Evolutionary conservation across 1,139 yeast species (phyloP).

Genomic region (Hemisphaericaspora subhashii): DNA sequence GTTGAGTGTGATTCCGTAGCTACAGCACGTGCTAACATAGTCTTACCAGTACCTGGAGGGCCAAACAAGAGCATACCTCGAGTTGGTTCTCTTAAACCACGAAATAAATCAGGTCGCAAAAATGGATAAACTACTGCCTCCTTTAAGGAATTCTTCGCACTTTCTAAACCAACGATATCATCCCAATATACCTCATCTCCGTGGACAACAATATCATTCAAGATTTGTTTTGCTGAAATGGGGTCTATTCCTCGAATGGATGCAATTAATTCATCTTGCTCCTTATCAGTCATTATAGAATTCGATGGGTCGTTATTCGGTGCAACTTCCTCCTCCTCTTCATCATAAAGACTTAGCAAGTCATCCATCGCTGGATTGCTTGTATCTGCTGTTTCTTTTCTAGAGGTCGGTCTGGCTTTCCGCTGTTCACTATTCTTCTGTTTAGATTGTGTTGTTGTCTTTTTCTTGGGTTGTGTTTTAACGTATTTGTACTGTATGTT

Average conservation of each 20-base stretch:
- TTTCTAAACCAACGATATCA: slow-evolving; percentile 91
- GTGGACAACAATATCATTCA: slow-evolving; percentile 87
- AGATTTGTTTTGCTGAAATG: slow-evolving; percentile 58
- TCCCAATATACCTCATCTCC: slow-evolving; percentile 98
- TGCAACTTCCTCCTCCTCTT: slow-evolving; percentile 19
- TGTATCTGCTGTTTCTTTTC: slow-evolving; percentile 9
- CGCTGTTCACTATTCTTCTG: too few relatives aligned
- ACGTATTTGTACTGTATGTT: slow-evolving; percentile 35
- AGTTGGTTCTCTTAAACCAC: slow-evolving; percentile 92
- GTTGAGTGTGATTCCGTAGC: slow-evolving; percentile 96
- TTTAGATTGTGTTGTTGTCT: slow-evolving; percentile 4
- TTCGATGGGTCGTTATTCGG: slow-evolving; percentile 1
- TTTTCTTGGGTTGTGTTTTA: slow-evolving; percentile 15
- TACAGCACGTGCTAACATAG: slow-evolving; percentile 96
- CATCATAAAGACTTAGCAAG: slow-evolving; percentile 24
- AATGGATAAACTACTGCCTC: slow-evolving; percentile 98
- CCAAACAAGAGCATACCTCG: slow-evolving; percentile 95
- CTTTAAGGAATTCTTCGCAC: slow-evolving; percentile 84
- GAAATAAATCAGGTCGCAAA: slow-evolving; percentile 86
- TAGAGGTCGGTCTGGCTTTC: slow-evolving; percentile 5
- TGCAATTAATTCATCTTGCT: slow-evolving; percentile 54
- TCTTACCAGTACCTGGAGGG: slow-evolving; percentile 98
- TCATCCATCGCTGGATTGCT: slow-evolving; percentile 29
- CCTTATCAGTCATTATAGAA: slow-evolving; percentile 52
- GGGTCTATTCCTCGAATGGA: slow-evolving; percentile 45